A percentile compares a stretch with the other conserved stretches of the same genome.
Evolutionary conservation across 1,284 basidiomycete genomes (phyloP).

Genomic region (Rhodotorula sp.): DNA sequence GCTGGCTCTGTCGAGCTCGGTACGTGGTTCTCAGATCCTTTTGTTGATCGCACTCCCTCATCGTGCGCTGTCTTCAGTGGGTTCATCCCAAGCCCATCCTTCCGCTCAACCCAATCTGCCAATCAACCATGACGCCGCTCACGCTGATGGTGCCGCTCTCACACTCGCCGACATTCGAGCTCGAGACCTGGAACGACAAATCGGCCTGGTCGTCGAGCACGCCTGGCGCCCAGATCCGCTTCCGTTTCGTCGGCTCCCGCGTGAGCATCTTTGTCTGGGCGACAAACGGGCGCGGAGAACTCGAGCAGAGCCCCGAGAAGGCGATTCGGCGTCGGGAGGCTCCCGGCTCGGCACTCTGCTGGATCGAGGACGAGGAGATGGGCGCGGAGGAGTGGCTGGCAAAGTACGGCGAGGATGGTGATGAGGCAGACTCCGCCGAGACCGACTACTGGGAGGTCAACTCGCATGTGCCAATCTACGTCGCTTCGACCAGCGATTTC

Average conservation of each 20-base stretch:
- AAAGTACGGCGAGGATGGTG: neutral
- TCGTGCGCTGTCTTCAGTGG: constrained; percentile 10
- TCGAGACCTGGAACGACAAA: constrained; percentile 36
- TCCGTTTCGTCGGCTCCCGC: constrained; percentile 25
- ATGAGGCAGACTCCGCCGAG: neutral
- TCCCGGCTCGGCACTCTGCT: constrained; percentile 27
- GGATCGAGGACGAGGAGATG: constrained; percentile 21
- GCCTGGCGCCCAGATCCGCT: constrained; percentile 25
- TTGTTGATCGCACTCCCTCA: too few species aligned
- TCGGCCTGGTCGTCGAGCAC: constrained; percentile 17
- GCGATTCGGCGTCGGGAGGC: neutral
- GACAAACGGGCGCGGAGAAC: constrained; percentile 12
- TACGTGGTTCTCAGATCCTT: neutral
- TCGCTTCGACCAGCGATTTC: constrained; percentile 5
- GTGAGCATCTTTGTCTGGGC: constrained; percentile 35
- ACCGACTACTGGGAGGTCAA: constrained; percentile 3
- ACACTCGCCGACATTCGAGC: constrained; percentile 23
- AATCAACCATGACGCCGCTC: neutral
- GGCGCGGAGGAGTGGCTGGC: neutral
- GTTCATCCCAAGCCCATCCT: neutral
- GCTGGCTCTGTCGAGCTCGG: constrained; percentile 19
- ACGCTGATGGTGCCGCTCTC: constrained; percentile 10
- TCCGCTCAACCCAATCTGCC: constrained; percentile 26
- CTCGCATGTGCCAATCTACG: constrained; percentile 9
- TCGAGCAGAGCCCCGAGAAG: neutral